Percentiles rank a stretch among this genome's conserved stretches.
These are phyloP conservation scores for Candida silvicultrix DNA, from an alignment of 805 yeast species.

Conservation along the genomic window DNA sequence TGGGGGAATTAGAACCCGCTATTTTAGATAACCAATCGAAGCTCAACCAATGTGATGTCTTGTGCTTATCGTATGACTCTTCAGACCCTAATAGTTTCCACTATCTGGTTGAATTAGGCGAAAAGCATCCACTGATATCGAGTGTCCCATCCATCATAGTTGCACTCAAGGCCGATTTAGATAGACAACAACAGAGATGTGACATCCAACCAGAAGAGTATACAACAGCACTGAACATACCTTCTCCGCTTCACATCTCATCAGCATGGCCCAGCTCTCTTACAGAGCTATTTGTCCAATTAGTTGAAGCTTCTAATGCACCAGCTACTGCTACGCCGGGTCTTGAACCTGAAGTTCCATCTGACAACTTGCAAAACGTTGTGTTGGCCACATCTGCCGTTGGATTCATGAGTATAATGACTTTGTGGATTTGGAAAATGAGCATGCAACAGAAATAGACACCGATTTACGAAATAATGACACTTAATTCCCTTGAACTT, in stretches of 20 bases:
- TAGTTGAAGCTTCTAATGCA: slow-evolving; percentile 80
- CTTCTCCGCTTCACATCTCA: slow-evolving; percentile 86
- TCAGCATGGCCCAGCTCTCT: slow-evolving; percentile 86
- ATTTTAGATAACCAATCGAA: slow-evolving; percentile 64
- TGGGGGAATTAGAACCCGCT: slow-evolving; percentile 82
- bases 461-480: too few species aligned
- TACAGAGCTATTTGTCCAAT: slow-evolving; percentile 75
- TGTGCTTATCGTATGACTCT: slow-evolving; percentile 88
- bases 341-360: slow-evolving; percentile 55
- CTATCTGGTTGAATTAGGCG: slow-evolving; percentile 64
- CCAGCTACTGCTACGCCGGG: slow-evolving; percentile 81
- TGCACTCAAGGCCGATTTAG: slow-evolving; percentile 92
- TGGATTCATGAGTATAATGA: slow-evolving; percentile 55
- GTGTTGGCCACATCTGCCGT: slow-evolving; percentile 66
- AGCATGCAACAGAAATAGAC: slow-evolving; percentile 2
- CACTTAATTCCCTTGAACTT: too few species aligned
- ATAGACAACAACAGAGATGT: slow-evolving; percentile 88
- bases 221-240: slow-evolving; percentile 56
- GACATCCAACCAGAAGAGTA: slow-evolving; percentile 84
- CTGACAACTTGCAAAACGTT: slow-evolving; percentile 41
- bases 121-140: slow-evolving; percentile 49
- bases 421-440: slow-evolving; percentile 59
- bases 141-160: slow-evolving; percentile 80
- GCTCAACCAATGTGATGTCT: slow-evolving; percentile 81
- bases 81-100: slow-evolving; percentile 95